phyloP scores from a whole-genome alignment of 2,329 filamentous ascomycete species.

The Aspergillus neoniger region DNA sequence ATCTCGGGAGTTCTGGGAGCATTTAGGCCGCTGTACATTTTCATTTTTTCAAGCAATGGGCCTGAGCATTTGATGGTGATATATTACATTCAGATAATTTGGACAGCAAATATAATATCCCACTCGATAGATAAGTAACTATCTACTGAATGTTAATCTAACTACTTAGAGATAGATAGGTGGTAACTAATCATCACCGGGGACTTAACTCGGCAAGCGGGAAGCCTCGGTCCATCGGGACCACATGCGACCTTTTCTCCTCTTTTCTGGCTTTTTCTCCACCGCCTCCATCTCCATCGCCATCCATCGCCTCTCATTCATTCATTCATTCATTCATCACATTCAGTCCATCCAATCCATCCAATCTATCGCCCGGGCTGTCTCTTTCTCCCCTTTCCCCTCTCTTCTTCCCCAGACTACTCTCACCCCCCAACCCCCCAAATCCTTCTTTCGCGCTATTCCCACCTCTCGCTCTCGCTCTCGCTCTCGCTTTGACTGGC shows the following conservation, averaged over 20 bases:
- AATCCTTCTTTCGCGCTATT: conserved; percentile 1
- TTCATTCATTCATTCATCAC: conserved; percentile 8
- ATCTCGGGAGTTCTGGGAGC: conserved; percentile 1
- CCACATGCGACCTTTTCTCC: conserved; percentile 24
- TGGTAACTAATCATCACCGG: not conserved
- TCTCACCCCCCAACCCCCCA: conserved; percentile 2
- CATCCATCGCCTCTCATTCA: not conserved
- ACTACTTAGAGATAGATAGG: not conserved
- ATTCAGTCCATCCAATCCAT: conserved; percentile 17
- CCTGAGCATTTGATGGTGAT: too few species aligned
- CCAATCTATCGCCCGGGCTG: not conserved
- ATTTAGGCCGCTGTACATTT: not conserved
- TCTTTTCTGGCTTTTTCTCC: conserved; percentile 16
- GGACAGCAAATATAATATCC: not conserved
- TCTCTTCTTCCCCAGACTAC: conserved; percentile 1
- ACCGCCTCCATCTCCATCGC: conserved; percentile 17
- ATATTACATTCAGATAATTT: not conserved
- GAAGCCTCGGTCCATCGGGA: not conserved
- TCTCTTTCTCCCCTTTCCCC: conserved; percentile 16
- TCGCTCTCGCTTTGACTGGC: conserved; percentile 1
- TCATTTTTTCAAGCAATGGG: too few species aligned
- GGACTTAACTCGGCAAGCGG: not conserved
- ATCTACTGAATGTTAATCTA: not conserved
- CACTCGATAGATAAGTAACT: not conserved
- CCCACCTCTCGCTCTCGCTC: not conserved